These are phyloP conservation scores for Corymbia maculata DNA, from an alignment of 345 rosid genomes.

Conservation along the genomic window DNA sequence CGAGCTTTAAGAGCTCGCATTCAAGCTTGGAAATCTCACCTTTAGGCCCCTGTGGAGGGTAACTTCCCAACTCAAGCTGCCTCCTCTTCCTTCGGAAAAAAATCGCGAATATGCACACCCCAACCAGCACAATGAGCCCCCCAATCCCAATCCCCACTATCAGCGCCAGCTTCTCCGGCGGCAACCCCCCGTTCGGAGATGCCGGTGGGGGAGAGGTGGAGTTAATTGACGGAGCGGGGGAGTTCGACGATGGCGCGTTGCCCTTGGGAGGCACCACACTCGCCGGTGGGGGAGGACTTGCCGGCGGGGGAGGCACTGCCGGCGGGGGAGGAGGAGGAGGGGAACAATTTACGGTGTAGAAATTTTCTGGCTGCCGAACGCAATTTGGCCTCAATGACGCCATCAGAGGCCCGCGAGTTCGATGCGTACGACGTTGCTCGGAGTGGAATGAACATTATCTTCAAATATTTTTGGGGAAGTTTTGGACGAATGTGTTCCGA, in stretches of 20 bases:
- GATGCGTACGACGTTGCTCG: not conserved
- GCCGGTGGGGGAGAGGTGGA: not conserved
- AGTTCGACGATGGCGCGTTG: not conserved
- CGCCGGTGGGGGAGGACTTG: not conserved
- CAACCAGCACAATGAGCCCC: conserved; percentile 11
- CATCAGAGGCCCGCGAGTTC: conserved; percentile 1
- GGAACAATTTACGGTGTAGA: too few relatives aligned
- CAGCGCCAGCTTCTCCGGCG: conserved; percentile 12
- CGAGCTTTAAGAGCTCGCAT: not conserved
- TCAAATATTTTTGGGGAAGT: too few relatives aligned
- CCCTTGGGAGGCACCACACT: not conserved
- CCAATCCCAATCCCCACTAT: conserved; percentile 17
- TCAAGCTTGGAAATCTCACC: not conserved
- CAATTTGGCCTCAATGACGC: not conserved
- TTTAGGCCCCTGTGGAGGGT: conserved; percentile 11
- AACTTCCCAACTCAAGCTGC: not conserved
- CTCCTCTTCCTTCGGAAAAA: conserved; percentile 10
- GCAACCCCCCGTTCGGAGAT: not conserved
- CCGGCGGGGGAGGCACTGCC: not conserved
- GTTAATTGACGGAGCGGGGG: too few relatives aligned
- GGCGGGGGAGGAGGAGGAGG: too few relatives aligned
- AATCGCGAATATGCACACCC: conserved; percentile 3
- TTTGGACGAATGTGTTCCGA: too few relatives aligned
- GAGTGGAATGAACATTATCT: not conserved
- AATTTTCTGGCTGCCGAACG: too few relatives aligned